Conservation (phyloP, 352 stramenopile genomes). For the Aphanomyces cochlioides region DNA sequence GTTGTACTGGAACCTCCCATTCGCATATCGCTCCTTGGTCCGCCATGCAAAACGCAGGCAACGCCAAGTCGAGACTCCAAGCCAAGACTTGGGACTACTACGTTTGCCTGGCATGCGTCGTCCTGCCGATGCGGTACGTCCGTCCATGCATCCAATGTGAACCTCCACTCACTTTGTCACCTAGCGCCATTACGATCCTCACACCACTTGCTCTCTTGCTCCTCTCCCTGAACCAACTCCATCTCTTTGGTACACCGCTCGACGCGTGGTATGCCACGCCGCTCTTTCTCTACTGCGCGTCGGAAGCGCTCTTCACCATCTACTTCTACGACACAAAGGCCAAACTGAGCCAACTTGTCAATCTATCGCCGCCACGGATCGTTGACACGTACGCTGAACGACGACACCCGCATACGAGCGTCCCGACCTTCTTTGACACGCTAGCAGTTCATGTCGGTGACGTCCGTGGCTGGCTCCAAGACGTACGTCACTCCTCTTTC, state of each 20-base stretch:
- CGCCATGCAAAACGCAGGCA: too few species aligned
- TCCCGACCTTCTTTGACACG: not conserved
- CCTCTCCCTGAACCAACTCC: not conserved
- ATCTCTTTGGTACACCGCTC: not conserved
- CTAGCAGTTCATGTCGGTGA: not conserved
- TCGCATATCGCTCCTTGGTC: too few species aligned
- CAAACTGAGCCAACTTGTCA: not conserved
- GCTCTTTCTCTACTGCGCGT: not conserved
- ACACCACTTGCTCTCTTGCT: not conserved
- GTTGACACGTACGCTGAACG: not conserved
- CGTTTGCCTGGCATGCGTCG: not conserved
- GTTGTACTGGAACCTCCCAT: too few species aligned
- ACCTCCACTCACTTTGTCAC: not conserved
- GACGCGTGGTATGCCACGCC: not conserved
- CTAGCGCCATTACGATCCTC: not conserved
- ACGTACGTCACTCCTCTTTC: not conserved
- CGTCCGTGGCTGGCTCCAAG: not conserved
- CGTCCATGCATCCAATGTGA: not conserved
- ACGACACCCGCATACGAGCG: not conserved
- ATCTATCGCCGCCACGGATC: not conserved
- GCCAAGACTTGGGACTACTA: not conserved
- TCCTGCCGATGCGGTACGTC: not conserved
- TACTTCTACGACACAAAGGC: not conserved
- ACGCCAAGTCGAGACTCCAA: not conserved
- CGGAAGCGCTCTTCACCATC: conserved; percentile 9